A percentile compares a stretch with the other conserved stretches of the same genome.
Conservation (phyloP, 352 stramenopile species). For the Pythium rishiriense region DNA sequence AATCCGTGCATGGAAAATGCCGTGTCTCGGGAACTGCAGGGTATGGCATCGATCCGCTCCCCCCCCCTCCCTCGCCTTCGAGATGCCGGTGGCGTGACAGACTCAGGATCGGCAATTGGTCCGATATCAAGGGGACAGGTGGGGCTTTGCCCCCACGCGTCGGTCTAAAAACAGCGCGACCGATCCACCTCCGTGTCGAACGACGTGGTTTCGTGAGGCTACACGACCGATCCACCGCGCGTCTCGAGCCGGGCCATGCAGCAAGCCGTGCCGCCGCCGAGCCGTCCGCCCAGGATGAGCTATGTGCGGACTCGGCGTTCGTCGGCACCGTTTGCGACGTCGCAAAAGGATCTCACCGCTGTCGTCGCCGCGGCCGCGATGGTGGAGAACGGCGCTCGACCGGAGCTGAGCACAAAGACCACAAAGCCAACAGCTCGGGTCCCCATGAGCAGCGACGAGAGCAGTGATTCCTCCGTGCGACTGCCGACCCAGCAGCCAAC, state of each 20-base stretch:
- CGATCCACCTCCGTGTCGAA: no score
- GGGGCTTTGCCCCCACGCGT: neutral
- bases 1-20: neutral
- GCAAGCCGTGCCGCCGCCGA: conserved; percentile 11
- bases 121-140: neutral
- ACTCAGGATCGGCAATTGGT: neutral
- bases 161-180: conserved; percentile 2
- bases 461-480: conserved; percentile 23
- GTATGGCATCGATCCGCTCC: no score
- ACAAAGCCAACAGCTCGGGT: neutral
- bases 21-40: no score
- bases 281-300: neutral
- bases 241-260: no score
- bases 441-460: neutral
- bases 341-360: conserved; percentile 14
- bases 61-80: neutral
- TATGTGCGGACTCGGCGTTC: conserved; percentile 11
- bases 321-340: conserved; percentile 22
- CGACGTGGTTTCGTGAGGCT: no score
- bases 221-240: no score
- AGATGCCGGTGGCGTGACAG: no score
- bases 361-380: neutral
- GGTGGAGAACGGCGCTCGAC: neutral
- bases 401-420: neutral
- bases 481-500: conserved; percentile 23